phyloP scores from a whole-genome alignment of 768 basidiomycete genomes.

The Candolleomyces eurysporus region DNA sequence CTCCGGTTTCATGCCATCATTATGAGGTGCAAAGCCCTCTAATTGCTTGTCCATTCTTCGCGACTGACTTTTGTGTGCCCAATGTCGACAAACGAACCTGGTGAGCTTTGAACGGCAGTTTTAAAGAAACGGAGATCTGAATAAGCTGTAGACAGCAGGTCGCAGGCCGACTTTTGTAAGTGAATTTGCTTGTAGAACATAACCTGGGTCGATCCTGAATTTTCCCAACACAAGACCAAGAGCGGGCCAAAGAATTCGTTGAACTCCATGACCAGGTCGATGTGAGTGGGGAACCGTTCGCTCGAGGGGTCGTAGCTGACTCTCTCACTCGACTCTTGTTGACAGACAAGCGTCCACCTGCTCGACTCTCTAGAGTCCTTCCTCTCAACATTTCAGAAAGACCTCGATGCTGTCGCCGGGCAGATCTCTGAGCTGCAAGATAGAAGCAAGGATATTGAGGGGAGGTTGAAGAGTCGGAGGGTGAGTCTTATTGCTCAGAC shows the following conservation, averaged over 20 bases:
- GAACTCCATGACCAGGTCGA: conserved; percentile 92
- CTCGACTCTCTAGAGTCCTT: conserved; percentile 89
- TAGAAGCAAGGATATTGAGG: conserved; percentile 88
- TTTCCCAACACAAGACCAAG: conserved; percentile 27
- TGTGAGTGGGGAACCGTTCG: conserved; percentile 37
- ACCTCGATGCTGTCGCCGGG: conserved; percentile 91
- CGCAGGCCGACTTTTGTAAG: conserved; percentile 33
- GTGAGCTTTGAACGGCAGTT: too few relatives aligned
- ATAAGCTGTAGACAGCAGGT: neutral
- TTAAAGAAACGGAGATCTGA: too few relatives aligned
- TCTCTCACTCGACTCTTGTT: conserved; percentile 6
- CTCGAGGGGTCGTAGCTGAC: neutral
- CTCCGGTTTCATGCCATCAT: too few relatives aligned
- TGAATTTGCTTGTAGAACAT: conserved; percentile 6
- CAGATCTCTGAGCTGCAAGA: conserved; percentile 94
- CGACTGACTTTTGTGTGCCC: too few relatives aligned
- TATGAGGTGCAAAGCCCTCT: too few relatives aligned
- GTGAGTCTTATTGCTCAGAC: conserved; percentile 42
- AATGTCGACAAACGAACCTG: too few relatives aligned
- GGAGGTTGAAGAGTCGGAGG: conserved; percentile 76
- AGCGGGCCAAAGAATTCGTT: conserved; percentile 61
- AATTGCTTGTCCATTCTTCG: too few relatives aligned
- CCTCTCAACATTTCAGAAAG: conserved; percentile 92
- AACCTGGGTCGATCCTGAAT: neutral
- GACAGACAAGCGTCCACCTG: conserved; percentile 80